phyloP scores from a whole-genome alignment of 208 protist genomes.

The Leishmania tropica region DNA sequence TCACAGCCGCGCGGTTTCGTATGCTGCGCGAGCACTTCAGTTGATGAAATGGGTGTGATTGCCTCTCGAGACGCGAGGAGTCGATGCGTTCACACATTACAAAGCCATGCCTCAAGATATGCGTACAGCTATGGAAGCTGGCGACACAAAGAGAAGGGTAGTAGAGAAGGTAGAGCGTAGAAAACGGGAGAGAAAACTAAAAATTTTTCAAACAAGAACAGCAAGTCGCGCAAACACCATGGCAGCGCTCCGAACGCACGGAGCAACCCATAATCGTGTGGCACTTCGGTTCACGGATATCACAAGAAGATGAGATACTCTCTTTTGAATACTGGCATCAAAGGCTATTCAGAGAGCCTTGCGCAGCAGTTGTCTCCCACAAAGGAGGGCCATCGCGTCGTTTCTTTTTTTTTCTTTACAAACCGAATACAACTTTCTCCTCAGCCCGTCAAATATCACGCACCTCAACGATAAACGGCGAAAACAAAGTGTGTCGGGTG shows the following conservation, averaged over 20 bases:
- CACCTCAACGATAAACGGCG: neutral
- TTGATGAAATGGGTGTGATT: slow-evolving; percentile 4
- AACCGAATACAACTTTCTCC: neutral
- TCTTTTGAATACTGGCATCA: neutral
- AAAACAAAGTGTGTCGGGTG: slow-evolving; percentile 1
- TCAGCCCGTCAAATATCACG: neutral
- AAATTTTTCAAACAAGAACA: neutral
- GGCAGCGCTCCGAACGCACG: neutral
- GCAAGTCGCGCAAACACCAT: neutral
- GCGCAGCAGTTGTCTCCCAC: neutral
- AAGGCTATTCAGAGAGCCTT: neutral
- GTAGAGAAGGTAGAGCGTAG: slow-evolving; percentile 9
- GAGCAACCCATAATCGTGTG: neutral
- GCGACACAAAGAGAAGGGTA: neutral
- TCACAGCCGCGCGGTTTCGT: slow-evolving; percentile 25
- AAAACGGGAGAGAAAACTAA: neutral
- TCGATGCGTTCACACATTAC: neutral
- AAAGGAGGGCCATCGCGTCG: neutral
- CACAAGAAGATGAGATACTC: neutral
- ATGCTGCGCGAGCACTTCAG: slow-evolving; percentile 28
- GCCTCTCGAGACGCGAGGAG: neutral
- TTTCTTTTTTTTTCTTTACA: neutral
- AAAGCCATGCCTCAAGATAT: neutral
- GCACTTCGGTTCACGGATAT: neutral
- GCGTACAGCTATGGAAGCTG: neutral